Evolutionary conservation across 768 basidiomycete genomes (phyloP).

Genomic region (Clitopilus passeckerianus): DNA sequence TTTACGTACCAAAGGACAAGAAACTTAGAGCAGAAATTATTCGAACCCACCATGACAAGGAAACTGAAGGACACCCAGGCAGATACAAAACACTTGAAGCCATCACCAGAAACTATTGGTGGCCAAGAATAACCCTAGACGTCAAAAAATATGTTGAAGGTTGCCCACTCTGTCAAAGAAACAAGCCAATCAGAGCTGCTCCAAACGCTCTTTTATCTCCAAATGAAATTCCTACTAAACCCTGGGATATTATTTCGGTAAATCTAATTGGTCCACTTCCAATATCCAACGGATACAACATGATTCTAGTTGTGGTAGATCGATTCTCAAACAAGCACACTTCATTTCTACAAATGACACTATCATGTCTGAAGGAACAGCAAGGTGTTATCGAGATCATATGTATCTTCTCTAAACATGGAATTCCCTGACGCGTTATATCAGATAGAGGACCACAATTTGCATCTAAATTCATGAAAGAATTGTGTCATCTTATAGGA

Average conservation of each 20-base stretch:
- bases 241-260: slow-evolving; percentile 1
- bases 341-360: slow-evolving; percentile 1
- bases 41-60: neutral
- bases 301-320: slow-evolving; percentile 4
- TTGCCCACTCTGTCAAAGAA: neutral
- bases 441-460: slow-evolving; percentile 18
- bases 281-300: neutral
- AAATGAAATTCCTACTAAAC: neutral
- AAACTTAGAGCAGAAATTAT: neutral
- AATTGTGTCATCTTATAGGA: slow-evolving; percentile 12
- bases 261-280: slow-evolving; percentile 2
- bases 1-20: neutral
- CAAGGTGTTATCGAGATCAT: neutral
- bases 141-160: neutral
- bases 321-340: neutral
- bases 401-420: slow-evolving; percentile 10
- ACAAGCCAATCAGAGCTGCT: neutral
- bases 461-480: slow-evolving; percentile 12
- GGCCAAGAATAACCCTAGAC: neutral
- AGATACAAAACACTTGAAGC: neutral
- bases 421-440: slow-evolving; percentile 12
- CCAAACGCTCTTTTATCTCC: neutral
- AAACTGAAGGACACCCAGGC: neutral
- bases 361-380: neutral
- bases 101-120: slow-evolving; percentile 3